Conservation (phyloP, 257 asterid species). For the Primulina tabacum region DNA sequence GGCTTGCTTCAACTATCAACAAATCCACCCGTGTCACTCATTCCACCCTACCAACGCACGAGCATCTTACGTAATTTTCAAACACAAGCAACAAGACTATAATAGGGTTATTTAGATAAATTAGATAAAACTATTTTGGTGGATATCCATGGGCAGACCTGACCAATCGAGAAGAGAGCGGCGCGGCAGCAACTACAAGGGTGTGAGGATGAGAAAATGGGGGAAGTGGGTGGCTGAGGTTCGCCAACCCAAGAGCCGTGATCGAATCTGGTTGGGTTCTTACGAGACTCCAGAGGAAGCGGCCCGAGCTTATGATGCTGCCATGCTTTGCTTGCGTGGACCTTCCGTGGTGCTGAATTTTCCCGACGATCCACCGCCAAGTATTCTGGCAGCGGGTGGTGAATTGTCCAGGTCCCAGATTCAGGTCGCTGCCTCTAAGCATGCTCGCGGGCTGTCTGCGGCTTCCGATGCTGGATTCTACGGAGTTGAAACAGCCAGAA, state of each 20-base stretch:
- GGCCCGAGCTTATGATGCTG: constrained; percentile 42
- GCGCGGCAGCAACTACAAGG: constrained; percentile 28
- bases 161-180: constrained; percentile 14
- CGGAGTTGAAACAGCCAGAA: constrained; percentile 1
- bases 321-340: constrained; percentile 39
- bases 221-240: constrained; percentile 47
- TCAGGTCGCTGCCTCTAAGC: constrained; percentile 36
- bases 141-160: constrained; percentile 26
- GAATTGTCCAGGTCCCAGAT: constrained; percentile 29
- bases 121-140: no score
- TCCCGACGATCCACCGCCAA: constrained; percentile 30
- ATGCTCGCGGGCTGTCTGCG: constrained; percentile 17
- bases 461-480: background rate
- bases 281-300: constrained; percentile 44
- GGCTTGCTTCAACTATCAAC: background rate
- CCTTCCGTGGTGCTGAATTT: constrained; percentile 33
- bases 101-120: no score
- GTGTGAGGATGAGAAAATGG: constrained; percentile 45
- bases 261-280: constrained; percentile 44
- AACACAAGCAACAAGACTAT: background rate
- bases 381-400: constrained; percentile 1
- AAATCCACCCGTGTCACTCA: background rate
- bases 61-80: background rate
- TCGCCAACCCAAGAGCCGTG: constrained; percentile 39
- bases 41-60: background rate